Evolutionary conservation across 2,329 filamentous ascomycete species (phyloP), one percentile per base, ranked within the genome.

Genomic region (Peltaster fructicola): DNA sequence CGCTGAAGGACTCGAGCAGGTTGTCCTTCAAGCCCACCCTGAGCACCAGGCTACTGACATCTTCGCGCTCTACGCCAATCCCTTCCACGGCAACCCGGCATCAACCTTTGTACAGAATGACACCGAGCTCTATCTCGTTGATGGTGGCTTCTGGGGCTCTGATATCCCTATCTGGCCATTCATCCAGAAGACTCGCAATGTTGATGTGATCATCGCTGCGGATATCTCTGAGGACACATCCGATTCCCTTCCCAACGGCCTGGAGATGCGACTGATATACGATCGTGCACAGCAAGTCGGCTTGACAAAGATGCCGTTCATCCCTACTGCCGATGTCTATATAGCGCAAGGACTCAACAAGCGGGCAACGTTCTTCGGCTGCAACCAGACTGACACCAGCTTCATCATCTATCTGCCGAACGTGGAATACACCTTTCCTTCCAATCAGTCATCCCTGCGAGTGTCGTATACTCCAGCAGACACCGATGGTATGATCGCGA

Each of bases 121-220:
- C 17, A 23, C 32, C 8, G 37, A 53, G 34, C 50, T 67, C 20
- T 46, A 50, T 17, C 52, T 66, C 15, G 57, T 57, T 27, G 63
- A 66, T 41, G 62, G 62, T 30, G 62, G 61, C 23, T 40, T 53
- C 29, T 53, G 56, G 31, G 45, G 53, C 16, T 59, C 65, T 36
- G 64, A 63, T 44, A 53, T 61, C 30, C 63, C 62, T 1, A 51
- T 65, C 29, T 57, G 54, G 47, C 62, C 62, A 0, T 51, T 66
- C 16, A 48, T 65, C 36, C 57, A 63, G 26, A 50, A 53, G 24
- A 36, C 53, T 5, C 61, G 68, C 27, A 45, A 52, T 30, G 56
- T 75, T 32, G 67, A 73, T 42, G 63, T 75, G 25, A 59, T 76
- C 41, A 61, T 75, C 45, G 68, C 69, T 24, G 58, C 68, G 41